phyloP scores from a whole-genome alignment of 2,329 filamentous ascomycete genomes.

The Fusarium burgessii region DNA sequence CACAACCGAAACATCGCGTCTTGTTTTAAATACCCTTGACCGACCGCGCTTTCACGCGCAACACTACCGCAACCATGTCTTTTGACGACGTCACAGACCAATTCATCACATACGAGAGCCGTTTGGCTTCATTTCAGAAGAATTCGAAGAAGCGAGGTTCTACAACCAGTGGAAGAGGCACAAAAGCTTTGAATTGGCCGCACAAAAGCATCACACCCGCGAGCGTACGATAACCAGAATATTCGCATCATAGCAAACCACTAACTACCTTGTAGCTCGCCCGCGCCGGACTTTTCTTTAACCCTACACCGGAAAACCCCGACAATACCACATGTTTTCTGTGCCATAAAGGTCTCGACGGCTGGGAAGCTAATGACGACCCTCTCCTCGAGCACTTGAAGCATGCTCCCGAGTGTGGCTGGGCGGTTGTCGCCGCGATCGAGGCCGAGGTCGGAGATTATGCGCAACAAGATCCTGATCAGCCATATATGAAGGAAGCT shows the following conservation, averaged over 20 bases:
- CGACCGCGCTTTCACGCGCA: slow-evolving; percentile 38
- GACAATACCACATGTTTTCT: slow-evolving; percentile 94
- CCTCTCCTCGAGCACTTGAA: slow-evolving; percentile 87
- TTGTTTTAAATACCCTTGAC: slow-evolving; percentile 29
- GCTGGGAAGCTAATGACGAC: slow-evolving; percentile 90
- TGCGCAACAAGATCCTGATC: slow-evolving; percentile 78
- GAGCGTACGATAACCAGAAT: slow-evolving; percentile 43
- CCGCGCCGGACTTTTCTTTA: slow-evolving; percentile 90
- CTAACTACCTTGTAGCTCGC: slow-evolving; percentile 74
- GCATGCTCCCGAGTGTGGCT: slow-evolving; percentile 85
- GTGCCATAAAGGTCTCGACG: slow-evolving; percentile 85
- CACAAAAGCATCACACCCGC: slow-evolving; percentile 62
- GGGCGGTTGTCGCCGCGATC: slow-evolving; percentile 79
- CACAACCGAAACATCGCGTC: slow-evolving; percentile 37
- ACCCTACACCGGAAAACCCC: slow-evolving; percentile 77
- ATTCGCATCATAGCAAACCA: slow-evolving; percentile 9
- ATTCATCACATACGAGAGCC: slow-evolving; percentile 77
- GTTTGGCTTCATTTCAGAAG: slow-evolving; percentile 82
- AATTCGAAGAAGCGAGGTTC: slow-evolving; percentile 78
- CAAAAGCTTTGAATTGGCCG: slow-evolving; percentile 79
- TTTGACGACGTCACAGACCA: slow-evolving; percentile 55
- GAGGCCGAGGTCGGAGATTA: slow-evolving; percentile 72
- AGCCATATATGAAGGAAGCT: slow-evolving; percentile 78
- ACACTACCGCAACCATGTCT: slow-evolving; percentile 47
- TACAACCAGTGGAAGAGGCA: slow-evolving; percentile 63